Evolutionary conservation across 176 grass and related monocot species (phyloP), one percentile per base, ranked within the genome.

Genomic region (Aegilops sharonensis): DNA sequence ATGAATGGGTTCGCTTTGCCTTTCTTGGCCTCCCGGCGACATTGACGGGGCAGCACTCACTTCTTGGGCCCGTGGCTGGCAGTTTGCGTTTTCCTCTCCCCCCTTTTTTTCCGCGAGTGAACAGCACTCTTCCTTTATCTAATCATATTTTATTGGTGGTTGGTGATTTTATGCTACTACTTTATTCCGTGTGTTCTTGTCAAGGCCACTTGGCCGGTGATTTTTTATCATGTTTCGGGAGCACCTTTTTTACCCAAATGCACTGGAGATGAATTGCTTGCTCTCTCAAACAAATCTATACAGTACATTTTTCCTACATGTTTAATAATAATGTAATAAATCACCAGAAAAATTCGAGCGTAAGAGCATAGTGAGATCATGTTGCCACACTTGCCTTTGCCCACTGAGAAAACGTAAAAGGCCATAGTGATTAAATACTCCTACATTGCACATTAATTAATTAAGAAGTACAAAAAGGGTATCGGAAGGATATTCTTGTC

Each of bases 11-110:
- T 81, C 78, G 87, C 68, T 94, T 83, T 86, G 89, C 73, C 73
- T 88, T 90, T 78, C 91, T 80, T 84, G 84, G 83, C 83, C 82
- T 54, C 85, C 50, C 59, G 72, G 81, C 91, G 93, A 91, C 83
- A 90, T 83, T 74, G 83, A 85, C 93, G 88, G 89, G 60, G 79
- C 63, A 88, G 66, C 88, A 91, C 85, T 80, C 77, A 78, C 59
- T 88, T 74, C 31, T 91, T 88, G 85, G 76, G 83, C 80, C 83
- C 73, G 78, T 89, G 72, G 70, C 79, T 89, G 72, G 77, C 79
- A 79, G 78, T 82, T 88, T 35, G 12, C 30, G 12, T 43, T 71
- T 66, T 75, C 31, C 63, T 67, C 3, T 20, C 24, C 23, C 10
- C 39, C 21, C 5, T 11, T 63, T 85, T 75, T 68, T 60, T 50